Evolutionary conservation across 805 yeast genomes (phyloP).

Genomic region (Brettanomyces naardenensis): DNA sequence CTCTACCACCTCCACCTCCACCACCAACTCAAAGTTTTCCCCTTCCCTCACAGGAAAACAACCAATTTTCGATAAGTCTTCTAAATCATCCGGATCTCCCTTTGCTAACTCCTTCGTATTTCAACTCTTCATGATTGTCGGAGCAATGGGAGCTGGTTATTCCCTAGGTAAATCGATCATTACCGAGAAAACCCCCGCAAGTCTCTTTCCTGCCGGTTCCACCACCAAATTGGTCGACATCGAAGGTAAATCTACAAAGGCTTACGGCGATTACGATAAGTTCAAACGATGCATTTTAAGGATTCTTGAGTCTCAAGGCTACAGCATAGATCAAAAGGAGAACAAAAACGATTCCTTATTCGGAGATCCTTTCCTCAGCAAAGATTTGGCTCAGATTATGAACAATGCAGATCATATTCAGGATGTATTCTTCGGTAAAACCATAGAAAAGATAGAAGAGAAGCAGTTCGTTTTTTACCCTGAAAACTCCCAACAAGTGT

Average conservation of each 20-base stretch:
- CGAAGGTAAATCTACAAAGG: slow-evolving; percentile 5
- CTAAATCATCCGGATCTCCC: slow-evolving; percentile 9
- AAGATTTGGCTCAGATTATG: slow-evolving; percentile 14
- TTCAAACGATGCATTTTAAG: slow-evolving; percentile 21
- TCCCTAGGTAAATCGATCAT: slow-evolving; percentile 21
- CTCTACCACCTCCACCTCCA: too few species aligned
- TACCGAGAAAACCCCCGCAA: slow-evolving; percentile 20
- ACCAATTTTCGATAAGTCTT: too few species aligned
- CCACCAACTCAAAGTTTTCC: too few species aligned
- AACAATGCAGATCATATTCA: slow-evolving; percentile 13
- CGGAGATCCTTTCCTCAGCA: slow-evolving; percentile 11
- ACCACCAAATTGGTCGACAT: slow-evolving; percentile 16
- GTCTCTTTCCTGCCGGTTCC: slow-evolving; percentile 22
- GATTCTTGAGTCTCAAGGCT: slow-evolving; percentile 15
- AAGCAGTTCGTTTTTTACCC: slow-evolving; percentile 17
- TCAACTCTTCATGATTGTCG: slow-evolving; percentile 21
- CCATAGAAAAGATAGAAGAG: slow-evolving; percentile 9
- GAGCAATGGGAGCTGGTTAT: slow-evolving; percentile 28
- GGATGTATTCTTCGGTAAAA: slow-evolving; percentile 17
- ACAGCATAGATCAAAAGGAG: slow-evolving; percentile 13
- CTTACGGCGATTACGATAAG: slow-evolving; percentile 17
- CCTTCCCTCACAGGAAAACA: too few species aligned
- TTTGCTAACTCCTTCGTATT: slow-evolving; percentile 17
- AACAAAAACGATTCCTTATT: slow-evolving; percentile 8
- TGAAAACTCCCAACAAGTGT: slow-evolving; percentile 14